Percentiles rank a stretch among this genome's conserved stretches.
Evolutionary conservation across 2,329 filamentous ascomycete genomes (phyloP).

Genomic region (Penicillium sp.): DNA sequence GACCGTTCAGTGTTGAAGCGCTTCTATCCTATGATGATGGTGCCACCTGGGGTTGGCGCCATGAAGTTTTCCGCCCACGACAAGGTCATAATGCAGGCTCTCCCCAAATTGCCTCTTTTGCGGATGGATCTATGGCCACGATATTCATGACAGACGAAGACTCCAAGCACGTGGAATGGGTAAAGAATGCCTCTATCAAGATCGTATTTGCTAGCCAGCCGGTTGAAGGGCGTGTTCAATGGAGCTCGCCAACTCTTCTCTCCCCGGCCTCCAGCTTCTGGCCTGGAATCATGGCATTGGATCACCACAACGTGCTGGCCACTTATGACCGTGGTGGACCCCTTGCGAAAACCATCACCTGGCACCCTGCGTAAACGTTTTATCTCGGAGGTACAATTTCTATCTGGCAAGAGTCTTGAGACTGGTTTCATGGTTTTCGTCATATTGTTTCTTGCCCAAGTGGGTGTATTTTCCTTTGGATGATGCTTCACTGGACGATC

Average conservation of each 20-base stretch:
- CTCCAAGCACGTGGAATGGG: slow-evolving; percentile 38
- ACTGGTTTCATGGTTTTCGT: background rate
- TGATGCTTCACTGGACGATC: background rate
- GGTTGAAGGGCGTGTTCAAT: slow-evolving; percentile 35
- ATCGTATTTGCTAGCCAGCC: slow-evolving; percentile 41
- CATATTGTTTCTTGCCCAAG: background rate
- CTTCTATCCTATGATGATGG: slow-evolving; percentile 49
- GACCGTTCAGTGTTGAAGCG: slow-evolving; percentile 48
- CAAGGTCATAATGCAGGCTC: slow-evolving; percentile 46
- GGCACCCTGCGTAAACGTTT: slow-evolving; percentile 18
- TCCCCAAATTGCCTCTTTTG: slow-evolving; percentile 48
- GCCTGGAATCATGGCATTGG: slow-evolving; percentile 40
- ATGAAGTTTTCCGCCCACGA: slow-evolving; percentile 44
- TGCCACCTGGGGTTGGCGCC: slow-evolving; percentile 42
- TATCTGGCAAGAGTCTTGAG: background rate
- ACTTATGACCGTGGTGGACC: slow-evolving; percentile 35
- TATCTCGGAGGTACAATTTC: background rate
- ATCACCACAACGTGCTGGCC: slow-evolving; percentile 29
- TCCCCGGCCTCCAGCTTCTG: slow-evolving; percentile 38
- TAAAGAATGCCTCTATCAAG: slow-evolving; percentile 45
- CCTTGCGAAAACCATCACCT: slow-evolving; percentile 27
- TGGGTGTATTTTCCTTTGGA: too few relatives aligned
- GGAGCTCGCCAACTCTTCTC: slow-evolving; percentile 36
- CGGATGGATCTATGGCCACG: slow-evolving; percentile 42
- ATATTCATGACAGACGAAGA: slow-evolving; percentile 53